Evolutionary conservation across 2,329 filamentous ascomycete genomes (phyloP).

Genomic region (Scedosporium apiospermum): DNA sequence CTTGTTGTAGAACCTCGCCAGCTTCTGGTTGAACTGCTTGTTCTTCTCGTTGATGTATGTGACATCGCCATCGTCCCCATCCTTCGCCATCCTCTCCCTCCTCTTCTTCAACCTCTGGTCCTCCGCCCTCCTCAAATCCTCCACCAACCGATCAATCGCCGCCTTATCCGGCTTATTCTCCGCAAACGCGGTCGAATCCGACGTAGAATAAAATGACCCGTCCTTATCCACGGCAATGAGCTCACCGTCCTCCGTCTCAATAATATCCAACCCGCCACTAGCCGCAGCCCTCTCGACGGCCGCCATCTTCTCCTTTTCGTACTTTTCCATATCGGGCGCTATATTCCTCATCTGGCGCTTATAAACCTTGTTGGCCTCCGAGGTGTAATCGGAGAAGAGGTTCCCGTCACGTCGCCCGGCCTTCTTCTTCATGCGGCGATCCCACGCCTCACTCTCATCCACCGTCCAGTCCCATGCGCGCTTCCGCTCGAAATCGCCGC

Average conservation of each 20-base stretch:
- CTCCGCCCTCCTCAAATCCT: conserved; percentile 80
- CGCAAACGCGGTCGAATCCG: conserved; percentile 70
- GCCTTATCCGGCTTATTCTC: conserved; percentile 82
- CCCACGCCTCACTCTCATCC: conserved; percentile 91
- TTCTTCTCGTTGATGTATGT: conserved; percentile 99
- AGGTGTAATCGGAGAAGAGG: conserved; percentile 79
- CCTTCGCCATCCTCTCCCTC: conserved; percentile 64
- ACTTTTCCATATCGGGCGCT: conserved; percentile 68
- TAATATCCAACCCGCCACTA: conserved; percentile 78
- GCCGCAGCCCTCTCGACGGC: conserved; percentile 79
- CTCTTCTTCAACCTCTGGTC: conserved; percentile 79
- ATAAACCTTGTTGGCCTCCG: conserved; percentile 87
- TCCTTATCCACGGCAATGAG: conserved; percentile 88
- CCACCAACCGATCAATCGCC: conserved; percentile 78
- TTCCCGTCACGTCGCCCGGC: conserved; percentile 71
- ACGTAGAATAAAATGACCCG: conserved; percentile 83
- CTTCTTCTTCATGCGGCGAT: conserved; percentile 82
- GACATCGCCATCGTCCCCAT: conserved; percentile 81
- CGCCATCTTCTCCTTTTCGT: conserved; percentile 76
- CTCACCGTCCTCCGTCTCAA: conserved; percentile 92
- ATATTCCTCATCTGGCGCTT: conserved; percentile 79
- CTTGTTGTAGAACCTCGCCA: conserved; percentile 94
- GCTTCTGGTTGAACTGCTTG: conserved; percentile 99
- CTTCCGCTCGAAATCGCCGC: conserved; percentile 94
- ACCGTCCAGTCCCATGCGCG: conserved; percentile 98